Evolutionary conservation across 176 grass and related monocot genomes (phyloP).

Genomic region (Zizania latifolia): DNA sequence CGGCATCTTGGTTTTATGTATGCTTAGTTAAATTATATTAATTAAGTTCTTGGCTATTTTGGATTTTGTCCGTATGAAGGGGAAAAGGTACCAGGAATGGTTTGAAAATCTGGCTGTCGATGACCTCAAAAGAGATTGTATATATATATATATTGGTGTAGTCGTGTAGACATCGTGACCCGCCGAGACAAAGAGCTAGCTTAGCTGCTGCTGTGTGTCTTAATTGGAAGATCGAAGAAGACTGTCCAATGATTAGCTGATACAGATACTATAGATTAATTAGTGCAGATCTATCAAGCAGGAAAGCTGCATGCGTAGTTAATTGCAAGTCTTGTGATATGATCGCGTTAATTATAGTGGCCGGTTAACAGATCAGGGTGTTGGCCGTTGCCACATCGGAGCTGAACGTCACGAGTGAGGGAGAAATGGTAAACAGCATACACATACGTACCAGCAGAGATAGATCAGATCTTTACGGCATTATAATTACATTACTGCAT

Average conservation of each 20-base stretch:
- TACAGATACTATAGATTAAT: neutral
- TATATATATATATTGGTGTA: too few species aligned
- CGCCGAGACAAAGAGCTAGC: neutral
- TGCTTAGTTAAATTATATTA: too few species aligned
- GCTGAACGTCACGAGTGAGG: conserved; percentile 8
- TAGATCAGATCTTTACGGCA: too few species aligned
- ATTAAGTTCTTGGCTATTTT: neutral
- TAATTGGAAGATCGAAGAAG: too few species aligned
- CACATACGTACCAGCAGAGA: neutral
- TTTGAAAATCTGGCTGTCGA: conserved; percentile 8
- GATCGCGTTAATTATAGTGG: neutral
- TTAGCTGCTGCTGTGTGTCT: too few species aligned
- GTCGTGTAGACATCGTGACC: neutral
- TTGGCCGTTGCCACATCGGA: neutral
- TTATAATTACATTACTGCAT: too few species aligned
- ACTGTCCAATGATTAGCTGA: neutral
- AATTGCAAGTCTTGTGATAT: neutral
- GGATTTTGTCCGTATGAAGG: conserved; percentile 4
- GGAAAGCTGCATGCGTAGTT: neutral
- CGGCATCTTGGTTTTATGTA: neutral
- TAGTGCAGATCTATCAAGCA: neutral
- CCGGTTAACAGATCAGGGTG: conserved; percentile 17
- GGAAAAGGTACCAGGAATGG: neutral
- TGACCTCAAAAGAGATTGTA: neutral
- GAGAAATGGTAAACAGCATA: conserved; percentile 20